phyloP scores from a whole-genome alignment of 1,284 basidiomycete species.

The Marasmius fiardii region DNA sequence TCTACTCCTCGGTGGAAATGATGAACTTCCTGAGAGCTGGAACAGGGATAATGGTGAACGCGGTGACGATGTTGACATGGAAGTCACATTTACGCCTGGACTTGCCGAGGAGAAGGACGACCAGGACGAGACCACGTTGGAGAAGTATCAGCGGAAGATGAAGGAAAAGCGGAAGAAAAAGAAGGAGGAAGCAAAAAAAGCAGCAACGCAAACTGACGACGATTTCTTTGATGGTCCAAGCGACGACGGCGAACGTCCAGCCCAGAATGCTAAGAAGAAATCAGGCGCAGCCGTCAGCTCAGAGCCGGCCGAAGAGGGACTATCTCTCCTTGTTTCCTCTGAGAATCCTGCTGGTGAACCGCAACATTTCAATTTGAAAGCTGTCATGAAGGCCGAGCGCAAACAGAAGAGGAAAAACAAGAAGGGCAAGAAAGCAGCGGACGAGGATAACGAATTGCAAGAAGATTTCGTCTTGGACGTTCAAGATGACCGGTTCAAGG shows the following conservation, averaged over 20 bases:
- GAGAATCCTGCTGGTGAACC: conserved; percentile 51
- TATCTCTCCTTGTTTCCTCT: conserved; percentile 61
- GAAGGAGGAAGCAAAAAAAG: conserved; percentile 62
- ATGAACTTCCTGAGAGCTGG: conserved; percentile 81
- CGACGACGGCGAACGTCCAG: conserved; percentile 32
- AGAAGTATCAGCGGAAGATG: conserved; percentile 82
- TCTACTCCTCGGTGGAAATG: conserved; percentile 66
- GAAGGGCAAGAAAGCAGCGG: conserved; percentile 37
- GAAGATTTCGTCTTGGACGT: conserved; percentile 85
- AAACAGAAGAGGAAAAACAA: conserved; percentile 52
- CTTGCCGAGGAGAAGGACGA: conserved; percentile 52
- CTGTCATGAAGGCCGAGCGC: conserved; percentile 81
- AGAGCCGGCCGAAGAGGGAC: conserved; percentile 46
- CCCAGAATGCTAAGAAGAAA: conserved; percentile 21
- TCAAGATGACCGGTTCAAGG: conserved; percentile 86
- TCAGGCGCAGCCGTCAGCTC: conserved; percentile 16
- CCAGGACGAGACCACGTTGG: conserved; percentile 81
- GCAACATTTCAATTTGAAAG: conserved; percentile 90
- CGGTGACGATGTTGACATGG: conserved; percentile 69
- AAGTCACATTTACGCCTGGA: conserved; percentile 91
- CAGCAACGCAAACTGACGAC: conserved; percentile 36
- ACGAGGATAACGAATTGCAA: conserved; percentile 59
- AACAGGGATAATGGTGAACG: conserved; percentile 33
- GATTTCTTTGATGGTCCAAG: conserved; percentile 72
- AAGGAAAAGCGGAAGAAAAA: conserved; percentile 80